Evolutionary conservation across 2,329 filamentous ascomycete genomes (phyloP).

Genomic region (Penicillium frequentans): DNA sequence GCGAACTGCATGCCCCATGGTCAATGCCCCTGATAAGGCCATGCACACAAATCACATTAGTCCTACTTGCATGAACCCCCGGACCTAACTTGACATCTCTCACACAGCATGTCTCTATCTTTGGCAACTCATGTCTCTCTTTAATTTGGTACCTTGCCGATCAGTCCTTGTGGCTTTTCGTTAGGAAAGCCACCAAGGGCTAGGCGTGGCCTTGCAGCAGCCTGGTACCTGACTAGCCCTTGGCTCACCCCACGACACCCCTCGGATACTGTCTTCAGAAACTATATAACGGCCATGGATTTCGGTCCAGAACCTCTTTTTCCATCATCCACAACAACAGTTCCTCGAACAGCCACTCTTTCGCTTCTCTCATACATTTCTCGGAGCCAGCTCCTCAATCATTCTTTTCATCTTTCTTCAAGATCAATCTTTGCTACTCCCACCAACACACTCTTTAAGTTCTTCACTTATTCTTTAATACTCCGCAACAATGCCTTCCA

Average conservation of each 20-base stretch:
- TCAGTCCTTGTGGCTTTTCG: constrained; percentile 18
- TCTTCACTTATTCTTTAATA: constrained; percentile 2
- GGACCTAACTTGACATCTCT: constrained; percentile 17
- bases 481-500: constrained; percentile 23
- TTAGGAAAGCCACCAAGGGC: constrained; percentile 18
- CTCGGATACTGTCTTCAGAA: constrained; percentile 7
- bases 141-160: constrained; percentile 21
- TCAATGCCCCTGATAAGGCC: not conserved
- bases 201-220: constrained; percentile 24
- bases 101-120: constrained; percentile 2
- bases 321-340: constrained; percentile 17
- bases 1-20: not conserved
- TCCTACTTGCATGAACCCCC: not conserved
- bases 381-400: constrained; percentile 7
- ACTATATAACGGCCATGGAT: constrained; percentile 22
- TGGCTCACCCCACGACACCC: constrained; percentile 11
- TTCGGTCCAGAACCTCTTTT: constrained; percentile 1
- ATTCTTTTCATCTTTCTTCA: constrained; percentile 10
- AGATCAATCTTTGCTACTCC: constrained; percentile 6
- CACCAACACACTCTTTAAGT: constrained; percentile 10
- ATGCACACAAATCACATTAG: constrained; percentile 8
- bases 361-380: constrained; percentile 9
- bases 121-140: constrained; percentile 8
- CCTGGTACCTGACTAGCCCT: constrained; percentile 16
- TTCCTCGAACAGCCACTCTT: constrained; percentile 22